Percentiles rank a stretch among this genome's conserved stretches.
Conservation (phyloP, 2,329 filamentous ascomycete species). For the Colletotrichum acutatum region DNA sequence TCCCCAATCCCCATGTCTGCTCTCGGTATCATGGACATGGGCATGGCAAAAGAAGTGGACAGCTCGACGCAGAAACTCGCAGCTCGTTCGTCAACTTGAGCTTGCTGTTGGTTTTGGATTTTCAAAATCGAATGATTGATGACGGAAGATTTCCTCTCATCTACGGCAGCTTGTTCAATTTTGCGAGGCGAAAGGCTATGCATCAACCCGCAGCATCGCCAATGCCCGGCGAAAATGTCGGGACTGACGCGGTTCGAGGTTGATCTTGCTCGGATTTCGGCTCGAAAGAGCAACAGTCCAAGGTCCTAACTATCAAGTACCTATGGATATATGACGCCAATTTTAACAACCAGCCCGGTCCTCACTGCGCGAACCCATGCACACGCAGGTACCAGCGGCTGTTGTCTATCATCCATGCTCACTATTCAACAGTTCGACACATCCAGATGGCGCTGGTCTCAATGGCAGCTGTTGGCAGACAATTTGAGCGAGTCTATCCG, state of each 20-base stretch:
- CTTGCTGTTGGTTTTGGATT: constrained; percentile 7
- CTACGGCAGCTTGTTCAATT: background rate
- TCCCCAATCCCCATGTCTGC: constrained; percentile 22
- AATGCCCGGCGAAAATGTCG: background rate
- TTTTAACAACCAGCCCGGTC: background rate
- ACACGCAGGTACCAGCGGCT: constrained; percentile 13
- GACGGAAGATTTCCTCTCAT: background rate
- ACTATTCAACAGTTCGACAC: background rate
- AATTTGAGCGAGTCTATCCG: background rate
- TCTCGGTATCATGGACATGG: constrained; percentile 24
- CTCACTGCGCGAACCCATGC: background rate
- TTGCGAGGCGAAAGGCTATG: background rate
- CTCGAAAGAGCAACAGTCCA: background rate
- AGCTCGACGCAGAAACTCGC: constrained; percentile 5
- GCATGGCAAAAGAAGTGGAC: constrained; percentile 2
- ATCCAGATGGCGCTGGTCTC: background rate
- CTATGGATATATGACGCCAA: background rate
- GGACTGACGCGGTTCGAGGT: background rate
- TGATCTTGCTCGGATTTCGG: background rate
- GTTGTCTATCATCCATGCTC: background rate
- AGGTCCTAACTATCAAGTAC: background rate
- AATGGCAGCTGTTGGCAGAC: constrained; percentile 8
- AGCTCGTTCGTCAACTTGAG: background rate
- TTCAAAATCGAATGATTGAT: constrained; percentile 13
- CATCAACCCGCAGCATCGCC: background rate